Percentiles rank a stretch among this genome's conserved stretches.
Evolutionary conservation across 2,329 filamentous ascomycete genomes (phyloP).

Genomic region (Cadophora luteo-olivacea): DNA sequence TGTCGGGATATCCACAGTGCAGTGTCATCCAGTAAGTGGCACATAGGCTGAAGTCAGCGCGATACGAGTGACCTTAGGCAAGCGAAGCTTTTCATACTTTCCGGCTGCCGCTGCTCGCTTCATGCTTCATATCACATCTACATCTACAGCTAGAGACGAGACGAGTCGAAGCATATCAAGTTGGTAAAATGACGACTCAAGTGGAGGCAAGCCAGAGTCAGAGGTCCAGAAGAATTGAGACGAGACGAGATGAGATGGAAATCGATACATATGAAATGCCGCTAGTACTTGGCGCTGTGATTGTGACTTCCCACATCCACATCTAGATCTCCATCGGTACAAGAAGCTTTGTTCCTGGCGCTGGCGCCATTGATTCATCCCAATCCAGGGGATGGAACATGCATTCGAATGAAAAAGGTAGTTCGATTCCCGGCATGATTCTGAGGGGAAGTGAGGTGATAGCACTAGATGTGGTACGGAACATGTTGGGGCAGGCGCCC

Average conservation of each 20-base stretch:
- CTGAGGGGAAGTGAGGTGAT: slow-evolving; percentile 8
- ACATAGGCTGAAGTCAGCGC: not conserved
- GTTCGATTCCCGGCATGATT: slow-evolving; percentile 7
- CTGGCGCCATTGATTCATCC: slow-evolving; percentile 14
- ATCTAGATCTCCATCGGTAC: too few species aligned
- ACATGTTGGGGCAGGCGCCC: slow-evolving; percentile 23
- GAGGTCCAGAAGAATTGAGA: not conserved
- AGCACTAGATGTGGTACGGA: slow-evolving; percentile 9
- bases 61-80: not conserved
- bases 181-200: not conserved
- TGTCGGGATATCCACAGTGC: not conserved
- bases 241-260: not conserved
- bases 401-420: not conserved
- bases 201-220: not conserved
- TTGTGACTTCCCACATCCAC: not conserved
- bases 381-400: slow-evolving; percentile 3
- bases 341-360: not conserved
- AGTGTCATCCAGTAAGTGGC: not conserved
- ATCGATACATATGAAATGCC: not conserved
- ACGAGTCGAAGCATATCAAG: not conserved
- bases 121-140: not conserved
- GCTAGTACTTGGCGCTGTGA: slow-evolving; percentile 12
- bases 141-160: not conserved
- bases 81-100: not conserved
- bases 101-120: not conserved